Evolutionary conservation across 805 yeast species (phyloP).

Genomic region (Diddensiella transvaalensis): DNA sequence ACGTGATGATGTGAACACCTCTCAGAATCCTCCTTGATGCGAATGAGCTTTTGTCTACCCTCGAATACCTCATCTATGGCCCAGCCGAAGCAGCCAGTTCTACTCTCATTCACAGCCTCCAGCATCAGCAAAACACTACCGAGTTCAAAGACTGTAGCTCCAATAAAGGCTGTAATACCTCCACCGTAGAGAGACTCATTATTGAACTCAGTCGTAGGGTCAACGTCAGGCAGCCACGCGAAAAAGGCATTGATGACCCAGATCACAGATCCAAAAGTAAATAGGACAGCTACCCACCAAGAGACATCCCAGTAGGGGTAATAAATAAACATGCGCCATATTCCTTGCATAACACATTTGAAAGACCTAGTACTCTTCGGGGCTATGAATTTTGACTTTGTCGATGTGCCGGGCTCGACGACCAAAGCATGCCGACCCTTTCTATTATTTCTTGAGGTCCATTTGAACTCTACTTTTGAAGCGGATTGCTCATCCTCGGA

Average conservation of each 20-base stretch:
- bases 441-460: slow-evolving; percentile 18
- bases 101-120: slow-evolving; percentile 19
- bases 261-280: slow-evolving; percentile 17
- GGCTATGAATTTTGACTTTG: neutral
- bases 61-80: slow-evolving; percentile 9
- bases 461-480: slow-evolving; percentile 5
- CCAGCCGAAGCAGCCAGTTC: slow-evolving; percentile 18
- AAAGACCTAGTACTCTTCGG: slow-evolving; percentile 4
- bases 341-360: slow-evolving; percentile 1
- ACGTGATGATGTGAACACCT: slow-evolving; percentile 11
- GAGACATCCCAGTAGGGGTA: slow-evolving; percentile 20
- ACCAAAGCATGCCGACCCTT: slow-evolving; percentile 15
- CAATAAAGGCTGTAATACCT: slow-evolving; percentile 19
- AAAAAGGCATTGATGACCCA: slow-evolving; percentile 21
- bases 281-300: slow-evolving; percentile 12
- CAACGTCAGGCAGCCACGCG: slow-evolving; percentile 17
- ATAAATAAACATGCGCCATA: slow-evolving; percentile 10
- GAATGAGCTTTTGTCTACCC: neutral
- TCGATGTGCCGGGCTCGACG: neutral
- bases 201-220: slow-evolving; percentile 12
- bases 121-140: slow-evolving; percentile 17
- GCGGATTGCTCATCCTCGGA: slow-evolving; percentile 1
- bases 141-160: slow-evolving; percentile 18
- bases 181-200: slow-evolving; percentile 14
- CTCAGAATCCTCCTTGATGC: slow-evolving; percentile 1